Evolutionary conservation across 495 filamentous ascomycete genomes (phyloP).

Genomic region (Extremus antarcticus): DNA sequence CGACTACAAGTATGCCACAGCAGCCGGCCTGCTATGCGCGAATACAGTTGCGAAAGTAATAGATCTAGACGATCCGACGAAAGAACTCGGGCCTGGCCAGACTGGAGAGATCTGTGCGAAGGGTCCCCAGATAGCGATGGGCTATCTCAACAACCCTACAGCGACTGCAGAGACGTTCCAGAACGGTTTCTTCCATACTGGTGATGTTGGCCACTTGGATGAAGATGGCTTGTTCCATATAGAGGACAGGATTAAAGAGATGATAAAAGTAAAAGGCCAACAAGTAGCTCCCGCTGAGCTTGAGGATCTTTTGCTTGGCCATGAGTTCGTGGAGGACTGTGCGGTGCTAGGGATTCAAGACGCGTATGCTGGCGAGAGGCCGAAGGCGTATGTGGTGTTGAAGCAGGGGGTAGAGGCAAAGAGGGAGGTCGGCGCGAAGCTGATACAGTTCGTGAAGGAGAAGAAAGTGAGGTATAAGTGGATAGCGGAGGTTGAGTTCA

Average conservation of each 20-base stretch:
- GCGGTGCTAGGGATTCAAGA: slow-evolving; percentile 60
- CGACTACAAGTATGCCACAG: slow-evolving; percentile 45
- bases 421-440: slow-evolving; percentile 50
- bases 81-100: slow-evolving; percentile 6
- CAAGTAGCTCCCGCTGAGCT: slow-evolving; percentile 51
- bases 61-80: slow-evolving; percentile 10
- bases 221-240: slow-evolving; percentile 22
- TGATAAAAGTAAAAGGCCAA: slow-evolving; percentile 22
- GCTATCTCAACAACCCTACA: slow-evolving; percentile 28
- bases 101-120: slow-evolving; percentile 34
- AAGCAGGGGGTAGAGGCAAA: slow-evolving; percentile 34
- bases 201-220: slow-evolving; percentile 34
- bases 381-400: slow-evolving; percentile 61
- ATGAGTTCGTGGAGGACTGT: slow-evolving; percentile 58
- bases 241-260: slow-evolving; percentile 25
- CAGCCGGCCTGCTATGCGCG: slow-evolving; percentile 46
- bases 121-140: slow-evolving; percentile 34
- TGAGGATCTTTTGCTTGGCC: slow-evolving; percentile 63
- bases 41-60: slow-evolving; percentile 42
- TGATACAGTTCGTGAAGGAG: slow-evolving; percentile 47
- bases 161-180: slow-evolving; percentile 25
- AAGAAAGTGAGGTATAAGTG: slow-evolving; percentile 65
- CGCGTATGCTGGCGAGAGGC: slow-evolving; percentile 49
- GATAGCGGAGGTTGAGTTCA: slow-evolving; percentile 60
- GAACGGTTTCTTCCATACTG: slow-evolving; percentile 22